These are phyloP conservation scores for Peronospora destructor DNA, from an alignment of 352 stramenopile genomes.

Conservation along the genomic window DNA sequence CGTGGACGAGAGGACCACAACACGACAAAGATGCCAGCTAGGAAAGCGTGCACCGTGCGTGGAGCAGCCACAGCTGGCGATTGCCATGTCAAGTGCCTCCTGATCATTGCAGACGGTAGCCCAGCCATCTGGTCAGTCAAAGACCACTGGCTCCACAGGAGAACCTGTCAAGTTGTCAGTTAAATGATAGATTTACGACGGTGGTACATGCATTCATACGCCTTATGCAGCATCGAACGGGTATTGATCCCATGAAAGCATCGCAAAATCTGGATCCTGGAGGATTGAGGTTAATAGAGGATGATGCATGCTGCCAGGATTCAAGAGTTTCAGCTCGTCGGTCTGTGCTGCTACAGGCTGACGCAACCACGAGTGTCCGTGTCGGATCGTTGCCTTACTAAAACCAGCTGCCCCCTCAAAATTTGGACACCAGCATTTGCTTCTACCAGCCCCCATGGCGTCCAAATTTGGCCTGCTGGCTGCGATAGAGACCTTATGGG, in stretches of 20 bases:
- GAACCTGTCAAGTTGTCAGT: slow-evolving; percentile 1
- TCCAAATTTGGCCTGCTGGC: too few species aligned
- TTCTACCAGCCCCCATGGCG: too few species aligned
- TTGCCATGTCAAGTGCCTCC: slow-evolving; percentile 14
- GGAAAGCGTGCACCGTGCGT: slow-evolving; percentile 8
- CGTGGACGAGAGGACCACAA: slow-evolving; percentile 19
- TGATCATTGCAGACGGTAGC: slow-evolving; percentile 4
- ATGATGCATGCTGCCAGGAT: background rate
- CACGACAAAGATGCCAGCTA: slow-evolving; percentile 2
- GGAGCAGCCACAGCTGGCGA: slow-evolving; percentile 15
- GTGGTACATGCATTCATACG: slow-evolving; percentile 4
- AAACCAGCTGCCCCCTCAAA: too few species aligned
- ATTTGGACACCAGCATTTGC: too few species aligned
- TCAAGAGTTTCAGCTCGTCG: background rate
- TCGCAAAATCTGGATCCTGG: background rate
- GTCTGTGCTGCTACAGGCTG: background rate
- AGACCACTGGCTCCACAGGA: slow-evolving; percentile 17
- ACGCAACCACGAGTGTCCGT: too few species aligned
- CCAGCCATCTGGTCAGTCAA: slow-evolving; percentile 18
- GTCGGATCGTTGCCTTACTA: too few species aligned
- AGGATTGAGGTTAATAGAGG: background rate
- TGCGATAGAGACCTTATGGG: too few species aligned
- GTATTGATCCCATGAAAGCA: too few species aligned
- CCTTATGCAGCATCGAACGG: too few species aligned
- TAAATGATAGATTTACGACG: background rate